Base-by-base conservation (phyloP, 164 flowering plant genomes). In the Vitis amurensis region DNA sequence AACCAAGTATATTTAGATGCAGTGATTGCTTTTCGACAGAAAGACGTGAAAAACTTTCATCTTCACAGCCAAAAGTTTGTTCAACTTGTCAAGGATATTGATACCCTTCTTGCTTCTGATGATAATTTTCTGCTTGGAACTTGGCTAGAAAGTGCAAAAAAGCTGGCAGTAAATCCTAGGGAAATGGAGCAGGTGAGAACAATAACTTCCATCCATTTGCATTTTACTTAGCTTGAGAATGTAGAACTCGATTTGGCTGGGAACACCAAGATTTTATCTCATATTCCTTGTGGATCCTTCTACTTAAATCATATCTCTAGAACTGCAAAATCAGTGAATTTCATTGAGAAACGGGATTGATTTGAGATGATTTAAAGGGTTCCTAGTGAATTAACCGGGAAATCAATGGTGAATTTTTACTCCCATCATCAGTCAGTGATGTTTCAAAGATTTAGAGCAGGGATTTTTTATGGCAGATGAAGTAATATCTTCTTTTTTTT, bases 111-210 rank as follows among this genome's bases (percentile, higher is more conserved):
- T 66, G 98, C 92, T 76, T 78, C 96, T 13, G 91, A 95, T 65
- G 87, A 89, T 72, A 89, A 90, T 70, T 95, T 95, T 79, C 86
- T 92, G n/a, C 86, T 95, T 17, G 99, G 99, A 23, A 86, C 93
- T 23, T 92, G 97, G 98, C 87, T 92, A 14, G 90, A 89, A 74
- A 92, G 96, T 78, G 97, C 99, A 2, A 92, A 90, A 78, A 78
- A 68, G n/a, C 72, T 92, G 73, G 89, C 97, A 51, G 53, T 62
- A 17, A 86, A 63, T 72, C 81, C 87, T n/a, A 70, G 61, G 31
- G 94, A 95, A 72, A 66, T 55, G 81, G 81, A 59, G 60, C 98
- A 89, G 98, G 98, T 90, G 48, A 76, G 82, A 31, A 69, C 53
- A 49, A 56, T 55, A 15, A 9, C 17, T 47, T 68, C 56, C 61